phyloP scores from a whole-genome alignment of 169 alveolate genomes.

The Ichthyophthirius multifiliis region DNA sequence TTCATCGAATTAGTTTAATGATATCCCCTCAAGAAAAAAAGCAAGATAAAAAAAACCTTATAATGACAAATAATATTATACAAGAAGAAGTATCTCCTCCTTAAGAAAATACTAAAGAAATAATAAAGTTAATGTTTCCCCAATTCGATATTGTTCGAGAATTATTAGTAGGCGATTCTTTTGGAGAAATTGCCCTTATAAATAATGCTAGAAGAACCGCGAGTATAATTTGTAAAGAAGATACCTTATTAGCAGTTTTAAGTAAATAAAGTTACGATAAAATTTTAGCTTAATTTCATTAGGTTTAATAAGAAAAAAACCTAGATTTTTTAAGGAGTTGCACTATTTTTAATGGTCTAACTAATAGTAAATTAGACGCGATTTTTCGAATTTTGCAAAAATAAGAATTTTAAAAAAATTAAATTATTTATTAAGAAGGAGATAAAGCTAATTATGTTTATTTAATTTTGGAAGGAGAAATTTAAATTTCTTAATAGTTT shows the following conservation, averaged over 20 bases:
- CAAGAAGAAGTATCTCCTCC: not conserved
- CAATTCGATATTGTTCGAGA: constrained; percentile 14
- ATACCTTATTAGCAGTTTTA: constrained; percentile 1
- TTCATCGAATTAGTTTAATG: no score
- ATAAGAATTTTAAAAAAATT: not conserved
- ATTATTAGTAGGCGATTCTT: constrained; percentile 18
- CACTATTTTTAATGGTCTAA: not conserved
- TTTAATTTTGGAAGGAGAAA: not conserved
- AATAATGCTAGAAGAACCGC: constrained; percentile 32
- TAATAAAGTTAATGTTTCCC: not conserved
- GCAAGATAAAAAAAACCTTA: not conserved
- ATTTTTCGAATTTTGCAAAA: not conserved
- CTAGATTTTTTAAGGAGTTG: not conserved
- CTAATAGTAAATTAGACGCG: constrained; percentile 1
- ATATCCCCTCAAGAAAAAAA: constrained; percentile 2
- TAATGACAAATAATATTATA: not conserved
- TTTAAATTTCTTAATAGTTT: not conserved
- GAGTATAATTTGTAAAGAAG: constrained; percentile 24
- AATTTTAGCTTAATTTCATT: not conserved
- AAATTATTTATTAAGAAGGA: not conserved
- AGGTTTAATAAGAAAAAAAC: constrained; percentile 1
- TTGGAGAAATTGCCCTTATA: constrained; percentile 31
- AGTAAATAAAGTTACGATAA: constrained; percentile 13
- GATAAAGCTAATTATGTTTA: constrained; percentile 2
- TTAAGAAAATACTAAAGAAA: not conserved